Evolutionary conservation across 352 stramenopile species (phyloP), one percentile per base, ranked within the genome.

Genomic region (Globisporangium alternatum): DNA sequence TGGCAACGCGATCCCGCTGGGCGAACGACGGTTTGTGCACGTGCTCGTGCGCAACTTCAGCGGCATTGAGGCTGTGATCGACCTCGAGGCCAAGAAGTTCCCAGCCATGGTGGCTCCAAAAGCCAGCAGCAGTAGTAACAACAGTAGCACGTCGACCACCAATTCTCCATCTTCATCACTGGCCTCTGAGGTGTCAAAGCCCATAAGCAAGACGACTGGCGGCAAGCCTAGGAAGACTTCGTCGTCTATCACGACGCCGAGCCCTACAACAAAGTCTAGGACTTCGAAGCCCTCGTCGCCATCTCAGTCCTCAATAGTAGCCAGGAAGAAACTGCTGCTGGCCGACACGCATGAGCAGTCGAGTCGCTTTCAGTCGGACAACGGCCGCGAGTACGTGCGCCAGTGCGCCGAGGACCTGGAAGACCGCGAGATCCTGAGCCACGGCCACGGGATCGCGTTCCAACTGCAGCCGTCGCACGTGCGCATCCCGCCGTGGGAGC

Each of bases 11-110:
- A 74, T 91, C 31, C 70, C 80, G 9, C 70, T 95, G 4, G 72
- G 80, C n/a, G 66, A 86, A n/a, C 81, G 79, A 5, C 71, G 75
- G 21, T 47, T 69, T 47, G 30, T 91, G 15, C 65, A 62, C 45
- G 64, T 95, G 8, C 51, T 91, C 2, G 73, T 95, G 22, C 83
- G 83, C n/a, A 93, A 93, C 64, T 83, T 85, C 33, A 93, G 86
- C 44, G 86, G 83, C 35, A 91, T 95, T 59, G 75, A 88, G 44
- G 83, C 86, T 0, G 62, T 77, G 5, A 55, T 93, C 9, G 69
- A 89, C 22, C 41, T 95, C 1, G 78, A 88, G 44, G 71, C 82
- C 2, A 89, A 89, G 60, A 78, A 77, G 48, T 91, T 83, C 47
- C 71, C 72, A 19, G 67, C 70, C 3, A 44, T 60, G 28, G 8